A percentile compares a stretch with the other conserved stretches of the same genome.
phyloP scores from a whole-genome alignment of 2,329 filamentous ascomycete species.

The Incumbomyces lentus region DNA sequence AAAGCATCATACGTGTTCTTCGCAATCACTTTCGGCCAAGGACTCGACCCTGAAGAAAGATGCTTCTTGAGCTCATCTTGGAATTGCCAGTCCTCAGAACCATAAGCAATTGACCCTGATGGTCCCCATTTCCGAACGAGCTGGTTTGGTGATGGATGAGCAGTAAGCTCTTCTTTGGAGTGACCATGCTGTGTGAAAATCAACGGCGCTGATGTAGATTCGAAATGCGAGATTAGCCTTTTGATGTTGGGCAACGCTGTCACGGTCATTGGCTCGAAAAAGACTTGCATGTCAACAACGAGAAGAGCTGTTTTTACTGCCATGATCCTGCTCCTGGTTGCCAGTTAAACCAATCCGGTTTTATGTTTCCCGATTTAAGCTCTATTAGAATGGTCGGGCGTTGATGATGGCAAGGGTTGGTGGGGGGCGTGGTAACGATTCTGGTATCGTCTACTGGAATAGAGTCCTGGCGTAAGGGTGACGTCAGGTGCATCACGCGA shows the following conservation, averaged over 20 bases:
- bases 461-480: too few relatives aligned
- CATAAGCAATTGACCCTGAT: slow-evolving; percentile 25
- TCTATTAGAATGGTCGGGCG: too few relatives aligned
- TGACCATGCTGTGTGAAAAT: slow-evolving; percentile 35
- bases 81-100: slow-evolving; percentile 26
- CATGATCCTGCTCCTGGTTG: background rate
- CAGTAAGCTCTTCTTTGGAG: slow-evolving; percentile 24
- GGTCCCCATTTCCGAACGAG: slow-evolving; percentile 32
- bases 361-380: too few relatives aligned
- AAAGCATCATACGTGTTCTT: slow-evolving; percentile 37
- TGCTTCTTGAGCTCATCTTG: slow-evolving; percentile 18
- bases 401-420: too few relatives aligned
- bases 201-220: slow-evolving; percentile 20
- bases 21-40: slow-evolving; percentile 19
- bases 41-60: slow-evolving; percentile 12
- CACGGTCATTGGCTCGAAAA: slow-evolving; percentile 28
- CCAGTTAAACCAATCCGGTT: too few relatives aligned
- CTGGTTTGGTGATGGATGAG: slow-evolving; percentile 26
- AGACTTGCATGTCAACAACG: slow-evolving; percentile 33
- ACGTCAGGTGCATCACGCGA: too few relatives aligned
- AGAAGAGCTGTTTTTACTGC: slow-evolving; percentile 29
- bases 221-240: slow-evolving; percentile 25
- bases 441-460: too few relatives aligned
- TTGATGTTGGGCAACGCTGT: slow-evolving; percentile 28
- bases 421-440: too few relatives aligned